These are phyloP conservation scores for Fusarium tanahbumbuense DNA, from an alignment of 2,329 filamentous ascomycete genomes.

Conservation along the genomic window DNA sequence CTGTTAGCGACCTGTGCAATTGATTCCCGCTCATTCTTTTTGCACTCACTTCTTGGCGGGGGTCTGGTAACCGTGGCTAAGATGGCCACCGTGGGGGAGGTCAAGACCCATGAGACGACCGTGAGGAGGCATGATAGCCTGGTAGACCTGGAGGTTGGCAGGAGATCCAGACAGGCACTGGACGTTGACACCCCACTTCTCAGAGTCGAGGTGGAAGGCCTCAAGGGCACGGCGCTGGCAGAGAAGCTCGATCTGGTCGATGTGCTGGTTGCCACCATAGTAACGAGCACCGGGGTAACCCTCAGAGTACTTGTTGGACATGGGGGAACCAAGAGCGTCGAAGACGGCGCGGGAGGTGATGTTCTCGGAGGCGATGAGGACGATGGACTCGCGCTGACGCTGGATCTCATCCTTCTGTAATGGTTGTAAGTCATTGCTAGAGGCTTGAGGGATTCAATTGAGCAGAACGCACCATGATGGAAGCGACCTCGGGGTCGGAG, in stretches of 20 bases:
- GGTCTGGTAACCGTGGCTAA: slow-evolving; percentile 98
- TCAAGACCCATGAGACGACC: slow-evolving; percentile 97
- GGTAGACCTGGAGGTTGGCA: slow-evolving; percentile 98
- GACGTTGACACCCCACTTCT: slow-evolving; percentile 98
- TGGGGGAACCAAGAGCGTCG: slow-evolving; percentile 92
- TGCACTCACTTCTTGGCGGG: slow-evolving; percentile 82
- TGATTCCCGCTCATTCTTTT: neutral
- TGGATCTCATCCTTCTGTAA: slow-evolving; percentile 87
- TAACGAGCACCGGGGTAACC: slow-evolving; percentile 98
- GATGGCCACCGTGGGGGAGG: slow-evolving; percentile 91
- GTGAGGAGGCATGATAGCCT: slow-evolving; percentile 95
- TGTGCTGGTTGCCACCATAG: slow-evolving; percentile 99
- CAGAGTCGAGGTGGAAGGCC: slow-evolving; percentile 86
- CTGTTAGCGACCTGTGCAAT: slow-evolving; percentile 12
- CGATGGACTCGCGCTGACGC: slow-evolving; percentile 97
- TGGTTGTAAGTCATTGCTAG: slow-evolving; percentile 47
- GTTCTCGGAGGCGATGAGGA: slow-evolving; percentile 99
- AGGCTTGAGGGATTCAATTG: slow-evolving; percentile 5
- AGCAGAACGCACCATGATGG: slow-evolving; percentile 84
- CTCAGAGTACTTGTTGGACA: slow-evolving; percentile 99
- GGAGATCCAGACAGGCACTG: slow-evolving; percentile 93
- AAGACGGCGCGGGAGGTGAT: slow-evolving; percentile 98
- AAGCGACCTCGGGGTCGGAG: slow-evolving; percentile 91
- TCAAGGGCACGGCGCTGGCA: slow-evolving; percentile 95
- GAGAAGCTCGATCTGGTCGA: slow-evolving; percentile 93